Conservation (phyloP, 164 flowering plant species). For the Macadamia tetraphylla region DNA sequence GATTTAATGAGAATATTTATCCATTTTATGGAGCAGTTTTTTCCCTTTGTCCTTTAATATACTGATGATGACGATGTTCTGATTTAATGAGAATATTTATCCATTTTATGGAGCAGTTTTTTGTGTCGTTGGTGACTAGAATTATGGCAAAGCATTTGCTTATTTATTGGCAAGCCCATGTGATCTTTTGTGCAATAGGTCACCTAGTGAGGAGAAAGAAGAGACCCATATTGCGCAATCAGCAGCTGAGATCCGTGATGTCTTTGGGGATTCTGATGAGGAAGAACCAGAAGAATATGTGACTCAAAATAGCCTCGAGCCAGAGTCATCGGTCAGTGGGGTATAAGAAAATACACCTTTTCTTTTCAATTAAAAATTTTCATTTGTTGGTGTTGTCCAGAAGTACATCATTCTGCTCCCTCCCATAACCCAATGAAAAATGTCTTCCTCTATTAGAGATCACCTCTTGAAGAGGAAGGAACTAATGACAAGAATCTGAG, state of each 20-base stretch:
- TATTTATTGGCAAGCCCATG: conserved; percentile 4
- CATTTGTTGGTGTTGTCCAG: background rate
- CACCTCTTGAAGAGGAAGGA: conserved; percentile 76
- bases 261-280: conserved; percentile 97
- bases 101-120: no score
- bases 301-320: conserved; percentile 52
- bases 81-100: background rate
- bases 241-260: conserved; percentile 85
- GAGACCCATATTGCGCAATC: conserved; percentile 42
- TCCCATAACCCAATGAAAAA: background rate
- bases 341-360: background rate
- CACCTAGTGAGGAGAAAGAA: conserved; percentile 55
- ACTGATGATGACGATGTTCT: background rate
- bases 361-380: background rate
- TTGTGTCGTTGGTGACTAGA: background rate
- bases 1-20: background rate
- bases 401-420: background rate
- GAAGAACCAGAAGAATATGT: conserved; percentile 71
- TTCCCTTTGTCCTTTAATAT: background rate
- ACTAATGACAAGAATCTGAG: conserved; percentile 59
- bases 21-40: no score
- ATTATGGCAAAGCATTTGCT: background rate
- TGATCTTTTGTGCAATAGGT: conserved; percentile 26
- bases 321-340: conserved; percentile 52
- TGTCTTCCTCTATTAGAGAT: conserved; percentile 35